phyloP scores from a whole-genome alignment of 2,329 filamentous ascomycete genomes.

The Ophiostoma sp. region DNA sequence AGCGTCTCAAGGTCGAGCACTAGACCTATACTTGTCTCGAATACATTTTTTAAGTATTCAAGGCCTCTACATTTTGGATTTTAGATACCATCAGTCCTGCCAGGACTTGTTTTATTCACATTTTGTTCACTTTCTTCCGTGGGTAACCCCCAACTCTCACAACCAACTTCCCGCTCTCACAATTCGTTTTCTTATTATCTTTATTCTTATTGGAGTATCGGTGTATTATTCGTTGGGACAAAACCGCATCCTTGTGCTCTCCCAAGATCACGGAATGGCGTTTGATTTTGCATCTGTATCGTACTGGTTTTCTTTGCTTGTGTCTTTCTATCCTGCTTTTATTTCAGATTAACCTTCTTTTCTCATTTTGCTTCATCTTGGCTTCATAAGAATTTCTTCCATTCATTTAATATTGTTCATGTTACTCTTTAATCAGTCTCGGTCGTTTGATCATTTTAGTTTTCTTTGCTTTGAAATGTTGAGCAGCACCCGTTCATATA shows the following conservation, averaged over 20 bases:
- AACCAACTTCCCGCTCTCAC: not conserved
- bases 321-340: not conserved
- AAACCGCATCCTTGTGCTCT: not conserved
- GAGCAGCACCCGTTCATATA: not conserved
- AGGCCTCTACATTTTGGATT: not conserved
- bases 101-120: not conserved
- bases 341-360: not conserved
- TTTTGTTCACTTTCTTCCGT: not conserved
- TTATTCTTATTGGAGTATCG: not conserved
- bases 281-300: constrained; percentile 9
- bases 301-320: not conserved
- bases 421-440: not conserved
- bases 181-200: not conserved
- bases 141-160: not conserved
- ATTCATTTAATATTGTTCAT: not conserved
- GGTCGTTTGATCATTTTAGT: too few relatives aligned
- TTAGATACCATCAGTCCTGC: not conserved
- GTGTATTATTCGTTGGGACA: not conserved
- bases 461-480: not conserved
- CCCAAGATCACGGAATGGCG: constrained; percentile 6
- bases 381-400: not conserved
- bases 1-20: constrained; percentile 49
- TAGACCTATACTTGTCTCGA: constrained; percentile 27
- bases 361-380: not conserved
- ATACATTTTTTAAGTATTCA: not conserved